Evolutionary conservation across 2,329 filamentous ascomycete species (phyloP).

Genomic region (Colletotrichum sp.): DNA sequence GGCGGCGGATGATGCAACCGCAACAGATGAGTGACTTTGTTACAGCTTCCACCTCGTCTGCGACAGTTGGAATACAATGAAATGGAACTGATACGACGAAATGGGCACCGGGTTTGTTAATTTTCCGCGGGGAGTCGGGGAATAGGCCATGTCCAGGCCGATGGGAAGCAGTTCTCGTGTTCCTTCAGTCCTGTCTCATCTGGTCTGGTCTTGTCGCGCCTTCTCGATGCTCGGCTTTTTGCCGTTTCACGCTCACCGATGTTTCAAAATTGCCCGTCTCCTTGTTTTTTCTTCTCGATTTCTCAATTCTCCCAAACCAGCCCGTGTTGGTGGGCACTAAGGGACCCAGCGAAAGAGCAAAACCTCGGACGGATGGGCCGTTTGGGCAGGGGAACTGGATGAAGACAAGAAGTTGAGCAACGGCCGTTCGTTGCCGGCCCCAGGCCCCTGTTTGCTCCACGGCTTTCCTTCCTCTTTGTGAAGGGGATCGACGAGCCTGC

Average conservation of each 20-base stretch:
- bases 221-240: constrained; percentile 1
- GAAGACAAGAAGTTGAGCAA: neutral
- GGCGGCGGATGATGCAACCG: neutral
- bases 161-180: neutral
- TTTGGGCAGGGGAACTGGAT: too few species aligned
- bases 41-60: neutral
- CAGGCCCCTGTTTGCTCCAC: neutral
- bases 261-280: neutral
- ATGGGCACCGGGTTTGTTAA: neutral
- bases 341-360: neutral
- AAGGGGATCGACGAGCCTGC: neutral
- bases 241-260: constrained; percentile 3
- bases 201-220: neutral
- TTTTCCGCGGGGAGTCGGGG: neutral
- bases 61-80: neutral
- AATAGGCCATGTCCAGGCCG: neutral
- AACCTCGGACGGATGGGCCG: neutral
- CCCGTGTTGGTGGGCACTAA: neutral
- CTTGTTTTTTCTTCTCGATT: neutral
- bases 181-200: neutral
- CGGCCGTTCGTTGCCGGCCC: neutral
- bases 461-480: neutral
- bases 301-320: neutral
- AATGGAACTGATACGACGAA: neutral
- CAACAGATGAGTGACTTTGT: neutral